phyloP scores from a whole-genome alignment of 1,139 yeast species.

The Schizosaccharomyces versatilis region DNA sequence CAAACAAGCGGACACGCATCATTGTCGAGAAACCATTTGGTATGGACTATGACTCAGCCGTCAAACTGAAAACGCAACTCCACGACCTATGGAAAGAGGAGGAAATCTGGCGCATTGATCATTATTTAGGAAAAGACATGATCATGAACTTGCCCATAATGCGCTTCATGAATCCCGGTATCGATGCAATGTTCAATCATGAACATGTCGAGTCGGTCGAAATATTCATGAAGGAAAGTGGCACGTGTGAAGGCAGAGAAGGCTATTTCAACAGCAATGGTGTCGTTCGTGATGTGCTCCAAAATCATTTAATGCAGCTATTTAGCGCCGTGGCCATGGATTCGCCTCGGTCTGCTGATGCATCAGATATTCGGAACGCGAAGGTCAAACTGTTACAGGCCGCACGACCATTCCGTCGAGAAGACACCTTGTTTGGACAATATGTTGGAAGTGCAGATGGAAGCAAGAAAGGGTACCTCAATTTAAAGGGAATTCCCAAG shows the following conservation, averaged over 20 bases:
- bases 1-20: slow-evolving; percentile 49
- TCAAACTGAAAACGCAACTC: slow-evolving; percentile 51
- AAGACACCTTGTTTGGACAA: slow-evolving; percentile 69
- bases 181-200: slow-evolving; percentile 71
- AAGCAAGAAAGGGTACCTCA: slow-evolving; percentile 67
- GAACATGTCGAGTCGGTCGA: slow-evolving; percentile 59
- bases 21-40: slow-evolving; percentile 97
- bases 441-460: slow-evolving; percentile 72
- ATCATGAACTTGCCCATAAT: slow-evolving; percentile 76
- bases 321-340: slow-evolving; percentile 86
- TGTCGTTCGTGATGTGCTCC: slow-evolving; percentile 93
- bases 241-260: slow-evolving; percentile 97
- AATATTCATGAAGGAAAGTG: slow-evolving; percentile 81
- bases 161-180: slow-evolving; percentile 72
- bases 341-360: slow-evolving; percentile 69
- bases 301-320: slow-evolving; percentile 85
- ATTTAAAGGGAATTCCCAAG: slow-evolving; percentile 72
- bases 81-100: slow-evolving; percentile 78
- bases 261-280: slow-evolving; percentile 93
- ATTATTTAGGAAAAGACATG: slow-evolving; percentile 92
- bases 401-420: slow-evolving; percentile 40
- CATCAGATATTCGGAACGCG: slow-evolving; percentile 89
- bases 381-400: slow-evolving; percentile 82
- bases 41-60: slow-evolving; percentile 58
- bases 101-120: slow-evolving; percentile 87